These are phyloP conservation scores for Sarcomyxa edulis DNA, from an alignment of 768 basidiomycete species.

Conservation along the genomic window DNA sequence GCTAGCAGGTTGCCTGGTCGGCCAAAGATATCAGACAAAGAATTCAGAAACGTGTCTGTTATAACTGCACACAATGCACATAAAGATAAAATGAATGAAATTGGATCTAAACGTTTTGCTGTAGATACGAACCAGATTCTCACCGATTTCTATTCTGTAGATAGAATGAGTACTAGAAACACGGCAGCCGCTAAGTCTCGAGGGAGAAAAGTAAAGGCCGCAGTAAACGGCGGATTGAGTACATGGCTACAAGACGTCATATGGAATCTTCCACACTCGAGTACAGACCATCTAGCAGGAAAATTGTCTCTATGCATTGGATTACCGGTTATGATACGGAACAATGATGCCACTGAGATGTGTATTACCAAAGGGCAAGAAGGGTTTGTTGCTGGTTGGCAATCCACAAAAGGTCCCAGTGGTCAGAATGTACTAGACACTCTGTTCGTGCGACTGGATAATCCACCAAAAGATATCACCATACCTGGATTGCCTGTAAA, in stretches of 20 bases:
- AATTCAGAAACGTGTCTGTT: conserved; percentile 24
- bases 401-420: conserved; percentile 8
- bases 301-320: conserved; percentile 24
- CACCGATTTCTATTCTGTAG: conserved; percentile 22
- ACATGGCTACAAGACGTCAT: conserved; percentile 11
- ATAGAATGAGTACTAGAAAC: too few species aligned
- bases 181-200: too few species aligned
- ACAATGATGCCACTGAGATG: conserved; percentile 26
- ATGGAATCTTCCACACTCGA: conserved; percentile 18
- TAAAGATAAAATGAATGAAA: conserved; percentile 25
- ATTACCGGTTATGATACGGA: conserved; percentile 25
- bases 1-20: conserved; percentile 5
- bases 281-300: conserved; percentile 18
- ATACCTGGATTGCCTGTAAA: conserved; percentile 21
- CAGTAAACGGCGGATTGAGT: neutral
- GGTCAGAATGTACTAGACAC: conserved; percentile 20
- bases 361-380: conserved; percentile 31
- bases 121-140: conserved; percentile 18
- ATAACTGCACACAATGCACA: conserved; percentile 24
- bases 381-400: conserved; percentile 25
- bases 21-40: conserved; percentile 3
- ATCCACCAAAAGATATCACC: conserved; percentile 17
- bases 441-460: conserved; percentile 21
- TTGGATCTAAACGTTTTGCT: conserved; percentile 23
- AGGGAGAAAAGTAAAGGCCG: neutral